phyloP scores from a whole-genome alignment of 495 filamentous ascomycete species.

The Penicillium arizonense region DNA sequence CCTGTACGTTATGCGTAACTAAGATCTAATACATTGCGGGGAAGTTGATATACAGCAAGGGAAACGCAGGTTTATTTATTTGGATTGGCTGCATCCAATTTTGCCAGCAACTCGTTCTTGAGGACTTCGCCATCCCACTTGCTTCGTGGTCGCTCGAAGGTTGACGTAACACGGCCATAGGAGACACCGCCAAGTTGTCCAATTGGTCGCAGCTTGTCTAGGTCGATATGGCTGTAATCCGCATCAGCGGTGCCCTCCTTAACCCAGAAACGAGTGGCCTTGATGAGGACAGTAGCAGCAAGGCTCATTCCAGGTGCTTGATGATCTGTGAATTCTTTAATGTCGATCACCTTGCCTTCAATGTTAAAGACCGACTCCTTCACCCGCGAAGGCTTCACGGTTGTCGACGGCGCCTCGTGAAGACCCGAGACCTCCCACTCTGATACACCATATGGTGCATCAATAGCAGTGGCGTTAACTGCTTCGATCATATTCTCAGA shows the following conservation, averaged over 20 bases:
- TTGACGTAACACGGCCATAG: slow-evolving; percentile 64
- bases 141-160: slow-evolving; percentile 67
- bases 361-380: slow-evolving; percentile 75
- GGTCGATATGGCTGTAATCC: slow-evolving; percentile 66
- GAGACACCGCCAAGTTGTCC: slow-evolving; percentile 76
- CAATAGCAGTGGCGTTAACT: slow-evolving; percentile 70
- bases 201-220: slow-evolving; percentile 64
- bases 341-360: slow-evolving; percentile 69
- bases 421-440: slow-evolving; percentile 81
- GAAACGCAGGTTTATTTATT: too few species aligned
- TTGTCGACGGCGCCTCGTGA: slow-evolving; percentile 55
- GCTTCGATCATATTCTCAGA: slow-evolving; percentile 80
- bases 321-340: slow-evolving; percentile 68
- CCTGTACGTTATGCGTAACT: too few species aligned
- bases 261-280: slow-evolving; percentile 81
- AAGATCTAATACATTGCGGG: too few species aligned
- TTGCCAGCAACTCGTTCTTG: slow-evolving; percentile 27
- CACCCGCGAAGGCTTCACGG: slow-evolving; percentile 64
- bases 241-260: slow-evolving; percentile 76
- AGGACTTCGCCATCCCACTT: slow-evolving; percentile 56
- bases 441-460: slow-evolving; percentile 70
- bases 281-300: slow-evolving; percentile 68
- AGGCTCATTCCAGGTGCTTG: slow-evolving; percentile 62
- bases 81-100: too few species aligned
- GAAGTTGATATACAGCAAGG: too few species aligned